Evolutionary conservation across 768 basidiomycete species (phyloP).

Genomic region (Lanmaoa pseudosensibilis): DNA sequence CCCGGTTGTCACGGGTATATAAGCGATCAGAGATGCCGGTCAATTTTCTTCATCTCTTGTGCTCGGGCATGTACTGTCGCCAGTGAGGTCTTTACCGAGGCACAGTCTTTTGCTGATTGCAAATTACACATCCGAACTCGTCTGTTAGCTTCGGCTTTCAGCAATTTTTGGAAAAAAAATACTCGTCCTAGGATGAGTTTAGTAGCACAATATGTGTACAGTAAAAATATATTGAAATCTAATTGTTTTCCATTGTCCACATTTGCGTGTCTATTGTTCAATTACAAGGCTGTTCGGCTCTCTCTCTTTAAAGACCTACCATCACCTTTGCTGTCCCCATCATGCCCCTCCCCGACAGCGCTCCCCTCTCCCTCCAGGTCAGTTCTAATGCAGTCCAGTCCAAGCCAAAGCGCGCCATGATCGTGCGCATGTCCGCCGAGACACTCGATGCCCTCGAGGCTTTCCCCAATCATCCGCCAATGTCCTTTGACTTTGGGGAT

Average conservation of each 20-base stretch:
- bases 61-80: slow-evolving; percentile 94
- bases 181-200: too few relatives aligned
- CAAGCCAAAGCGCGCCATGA: slow-evolving; percentile 70
- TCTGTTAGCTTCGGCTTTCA: slow-evolving; percentile 84
- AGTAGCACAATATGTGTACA: too few relatives aligned
- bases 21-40: background rate
- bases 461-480: slow-evolving; percentile 40
- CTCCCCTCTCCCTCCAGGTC: slow-evolving; percentile 58
- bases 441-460: slow-evolving; percentile 67
- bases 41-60: slow-evolving; percentile 68
- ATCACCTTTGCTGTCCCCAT: background rate
- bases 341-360: slow-evolving; percentile 68
- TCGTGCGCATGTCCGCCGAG: slow-evolving; percentile 73
- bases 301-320: too few relatives aligned
- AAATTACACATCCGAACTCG: slow-evolving; percentile 97
- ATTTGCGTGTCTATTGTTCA: too few relatives aligned
- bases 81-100: slow-evolving; percentile 96
- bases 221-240: too few relatives aligned
- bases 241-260: too few relatives aligned
- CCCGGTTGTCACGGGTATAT: background rate
- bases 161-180: slow-evolving; percentile 71
- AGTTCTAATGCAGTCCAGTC: slow-evolving; percentile 53
- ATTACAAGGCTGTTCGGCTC: too few relatives aligned
- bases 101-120: slow-evolving; percentile 96
- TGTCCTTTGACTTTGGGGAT: slow-evolving; percentile 65